A percentile compares a stretch with the other conserved stretches of the same genome.
phyloP scores from a whole-genome alignment of 1,284 basidiomycete species.

The Anthracocystis walkeri region DNA sequence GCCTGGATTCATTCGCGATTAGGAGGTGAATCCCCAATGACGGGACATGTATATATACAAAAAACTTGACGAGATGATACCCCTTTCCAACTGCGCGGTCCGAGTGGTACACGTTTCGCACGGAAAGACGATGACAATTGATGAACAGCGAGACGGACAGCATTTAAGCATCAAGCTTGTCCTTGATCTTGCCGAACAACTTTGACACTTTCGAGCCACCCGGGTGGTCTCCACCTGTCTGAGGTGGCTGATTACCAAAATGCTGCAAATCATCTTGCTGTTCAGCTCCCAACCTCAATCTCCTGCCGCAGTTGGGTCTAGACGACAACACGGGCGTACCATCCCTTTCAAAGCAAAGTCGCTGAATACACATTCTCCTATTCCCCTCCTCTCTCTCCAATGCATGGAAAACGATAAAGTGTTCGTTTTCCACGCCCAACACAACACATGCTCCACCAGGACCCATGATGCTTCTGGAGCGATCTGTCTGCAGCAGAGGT shows the following conservation, averaged over 20 bases:
- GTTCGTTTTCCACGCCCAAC: conserved; percentile 45
- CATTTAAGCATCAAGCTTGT: conserved; percentile 21
- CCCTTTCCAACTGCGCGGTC: not conserved
- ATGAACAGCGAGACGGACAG: not conserved
- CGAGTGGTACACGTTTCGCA: not conserved
- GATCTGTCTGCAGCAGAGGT: conserved; percentile 53
- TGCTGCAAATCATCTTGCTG: conserved; percentile 49
- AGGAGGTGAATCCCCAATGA: not conserved
- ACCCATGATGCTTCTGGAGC: conserved; percentile 38
- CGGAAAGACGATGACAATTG: not conserved
- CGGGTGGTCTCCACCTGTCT: not conserved
- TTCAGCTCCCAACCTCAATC: conserved; percentile 54
- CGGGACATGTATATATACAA: not conserved
- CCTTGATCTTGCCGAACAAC: conserved; percentile 31
- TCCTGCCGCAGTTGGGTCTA: conserved; percentile 50
- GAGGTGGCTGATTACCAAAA: conserved; percentile 32
- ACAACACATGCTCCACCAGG: conserved; percentile 57
- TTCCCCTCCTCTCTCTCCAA: conserved; percentile 48
- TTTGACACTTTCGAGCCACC: conserved; percentile 20
- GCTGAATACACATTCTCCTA: conserved; percentile 55
- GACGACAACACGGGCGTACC: conserved; percentile 48
- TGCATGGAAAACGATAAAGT: conserved; percentile 59
- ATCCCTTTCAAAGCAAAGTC: conserved; percentile 38
- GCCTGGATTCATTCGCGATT: not conserved
- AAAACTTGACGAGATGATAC: not conserved